A percentile compares a stretch with the other conserved stretches of the same genome.
Conservation (phyloP, 31 red algal genomes). For the Porphyra umbilicalis region DNA sequence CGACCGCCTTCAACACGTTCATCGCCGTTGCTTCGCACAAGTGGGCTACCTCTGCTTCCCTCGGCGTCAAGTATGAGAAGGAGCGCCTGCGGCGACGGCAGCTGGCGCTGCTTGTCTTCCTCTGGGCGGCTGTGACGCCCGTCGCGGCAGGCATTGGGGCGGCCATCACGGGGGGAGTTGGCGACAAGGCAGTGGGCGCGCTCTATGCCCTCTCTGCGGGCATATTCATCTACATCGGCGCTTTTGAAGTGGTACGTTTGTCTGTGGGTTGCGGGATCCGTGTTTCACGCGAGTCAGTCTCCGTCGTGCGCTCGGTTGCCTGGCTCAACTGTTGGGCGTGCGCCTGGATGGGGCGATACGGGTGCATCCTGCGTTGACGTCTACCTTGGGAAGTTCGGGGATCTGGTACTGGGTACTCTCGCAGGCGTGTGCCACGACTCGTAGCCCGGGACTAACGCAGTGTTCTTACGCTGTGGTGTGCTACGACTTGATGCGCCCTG, state of each 20-base stretch:
- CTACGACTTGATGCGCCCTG: too few species aligned
- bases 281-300: too few species aligned
- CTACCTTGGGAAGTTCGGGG: too few species aligned
- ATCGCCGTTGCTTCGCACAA: slow-evolving; percentile 37
- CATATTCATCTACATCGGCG: slow-evolving; percentile 50
- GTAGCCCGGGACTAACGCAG: too few species aligned
- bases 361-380: too few species aligned
- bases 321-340: too few species aligned
- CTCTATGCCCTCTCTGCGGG: slow-evolving; percentile 32
- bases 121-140: slow-evolving; percentile 16
- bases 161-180: slow-evolving; percentile 1
- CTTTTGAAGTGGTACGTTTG: slow-evolving; percentile 29
- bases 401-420: too few species aligned
- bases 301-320: too few species aligned
- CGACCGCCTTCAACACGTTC: slow-evolving; percentile 28
- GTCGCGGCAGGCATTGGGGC: slow-evolving; percentile 46
- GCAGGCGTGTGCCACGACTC: too few species aligned
- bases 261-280: too few species aligned
- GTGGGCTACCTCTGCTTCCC: slow-evolving; percentile 37
- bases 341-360: too few species aligned
- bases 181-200: slow-evolving; percentile 23
- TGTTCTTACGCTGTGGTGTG: too few species aligned
- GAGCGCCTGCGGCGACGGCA: slow-evolving; percentile 12
- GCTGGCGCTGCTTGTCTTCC: slow-evolving; percentile 15
- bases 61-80: slow-evolving; percentile 22